These are phyloP conservation scores for Metschnikowia drakensbergensis DNA, from an alignment of 805 yeast genomes.

Conservation along the genomic window DNA sequence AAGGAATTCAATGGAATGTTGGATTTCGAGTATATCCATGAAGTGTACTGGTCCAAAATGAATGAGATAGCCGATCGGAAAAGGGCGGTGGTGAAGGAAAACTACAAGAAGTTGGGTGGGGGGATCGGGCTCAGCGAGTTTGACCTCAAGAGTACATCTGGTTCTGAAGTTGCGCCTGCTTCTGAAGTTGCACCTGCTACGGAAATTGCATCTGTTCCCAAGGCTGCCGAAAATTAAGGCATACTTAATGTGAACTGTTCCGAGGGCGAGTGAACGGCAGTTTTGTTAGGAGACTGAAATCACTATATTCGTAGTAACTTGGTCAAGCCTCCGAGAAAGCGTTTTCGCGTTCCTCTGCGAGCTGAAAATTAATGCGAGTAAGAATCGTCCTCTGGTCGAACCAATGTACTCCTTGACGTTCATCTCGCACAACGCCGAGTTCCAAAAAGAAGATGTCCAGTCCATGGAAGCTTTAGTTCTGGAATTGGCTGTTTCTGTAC, in stretches of 20 bases:
- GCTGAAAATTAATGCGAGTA: background rate
- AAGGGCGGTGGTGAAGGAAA: slow-evolving; percentile 28
- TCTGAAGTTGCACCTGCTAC: background rate
- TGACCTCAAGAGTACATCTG: slow-evolving; percentile 37
- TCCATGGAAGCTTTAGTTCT: slow-evolving; percentile 12
- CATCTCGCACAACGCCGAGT: slow-evolving; percentile 15
- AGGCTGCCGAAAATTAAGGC: background rate
- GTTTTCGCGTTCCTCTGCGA: slow-evolving; percentile 1
- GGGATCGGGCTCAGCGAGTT: slow-evolving; percentile 53
- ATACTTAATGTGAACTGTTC: background rate
- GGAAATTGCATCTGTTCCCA: background rate
- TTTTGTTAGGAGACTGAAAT: background rate
- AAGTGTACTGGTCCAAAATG: slow-evolving; percentile 51
- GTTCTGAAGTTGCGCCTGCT: background rate
- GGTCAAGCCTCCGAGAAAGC: background rate
- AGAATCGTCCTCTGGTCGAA: background rate
- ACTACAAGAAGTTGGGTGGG: slow-evolving; percentile 44
- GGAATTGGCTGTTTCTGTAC: slow-evolving; percentile 10
- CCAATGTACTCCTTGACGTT: slow-evolving; percentile 17
- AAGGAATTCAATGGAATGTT: slow-evolving; percentile 46
- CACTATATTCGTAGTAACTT: background rate
- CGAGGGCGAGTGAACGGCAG: background rate
- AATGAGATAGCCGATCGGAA: slow-evolving; percentile 39
- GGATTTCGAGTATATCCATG: slow-evolving; percentile 52
- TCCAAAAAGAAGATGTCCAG: slow-evolving; percentile 9